Evolutionary conservation across 2,329 filamentous ascomycete species (phyloP).

Genomic region (Fusarium succisae): DNA sequence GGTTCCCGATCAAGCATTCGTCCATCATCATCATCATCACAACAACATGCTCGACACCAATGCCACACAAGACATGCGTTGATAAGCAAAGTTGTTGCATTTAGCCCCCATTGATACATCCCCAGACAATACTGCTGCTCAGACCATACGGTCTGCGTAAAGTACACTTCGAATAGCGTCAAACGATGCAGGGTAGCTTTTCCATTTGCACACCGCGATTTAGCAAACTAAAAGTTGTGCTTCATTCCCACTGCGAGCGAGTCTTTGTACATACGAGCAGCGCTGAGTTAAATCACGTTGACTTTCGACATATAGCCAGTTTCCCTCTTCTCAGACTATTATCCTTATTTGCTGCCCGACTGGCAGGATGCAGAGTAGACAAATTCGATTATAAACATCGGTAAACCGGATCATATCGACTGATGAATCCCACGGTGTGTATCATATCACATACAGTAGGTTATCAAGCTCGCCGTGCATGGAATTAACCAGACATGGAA

Average conservation of each 20-base stretch:
- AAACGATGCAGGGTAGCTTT: conserved; percentile 29
- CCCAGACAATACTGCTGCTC: not conserved
- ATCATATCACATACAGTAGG: not conserved
- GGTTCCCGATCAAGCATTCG: not conserved
- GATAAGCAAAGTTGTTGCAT: not conserved
- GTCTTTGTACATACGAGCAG: not conserved
- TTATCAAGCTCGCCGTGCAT: not conserved
- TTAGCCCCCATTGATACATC: not conserved
- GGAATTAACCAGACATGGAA: not conserved
- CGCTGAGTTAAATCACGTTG: not conserved
- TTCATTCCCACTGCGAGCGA: not conserved
- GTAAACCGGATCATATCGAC: not conserved
- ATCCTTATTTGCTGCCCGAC: not conserved
- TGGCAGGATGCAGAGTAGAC: not conserved
- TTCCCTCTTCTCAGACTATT: not conserved
- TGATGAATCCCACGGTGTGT: not conserved
- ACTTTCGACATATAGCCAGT: not conserved
- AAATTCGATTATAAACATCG: not conserved
- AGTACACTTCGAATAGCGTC: not conserved
- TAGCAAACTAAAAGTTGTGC: not conserved
- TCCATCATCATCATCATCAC: not conserved
- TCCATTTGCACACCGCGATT: conserved; percentile 3
- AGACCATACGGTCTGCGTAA: not conserved
- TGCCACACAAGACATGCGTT: not conserved
- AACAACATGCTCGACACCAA: not conserved